Evolutionary conservation across 1,284 basidiomycete species (phyloP).

Genomic region (Gymnopus androsaceus): DNA sequence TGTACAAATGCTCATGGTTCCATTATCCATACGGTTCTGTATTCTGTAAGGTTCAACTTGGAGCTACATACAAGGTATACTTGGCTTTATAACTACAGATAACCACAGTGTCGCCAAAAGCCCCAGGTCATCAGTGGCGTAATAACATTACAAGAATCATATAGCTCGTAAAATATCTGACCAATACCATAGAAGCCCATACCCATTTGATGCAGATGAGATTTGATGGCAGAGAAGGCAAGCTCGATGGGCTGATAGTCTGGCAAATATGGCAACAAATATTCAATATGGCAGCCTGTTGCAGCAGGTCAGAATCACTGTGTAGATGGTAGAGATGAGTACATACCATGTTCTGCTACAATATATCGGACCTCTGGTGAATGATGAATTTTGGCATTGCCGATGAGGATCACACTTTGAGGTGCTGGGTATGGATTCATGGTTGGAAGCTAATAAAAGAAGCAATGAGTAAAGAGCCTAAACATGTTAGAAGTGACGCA

Average conservation of each 20-base stretch:
- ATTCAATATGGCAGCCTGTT: slow-evolving; percentile 18
- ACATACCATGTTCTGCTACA: slow-evolving; percentile 20
- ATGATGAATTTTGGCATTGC: slow-evolving; percentile 36
- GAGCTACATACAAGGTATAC: too few relatives aligned
- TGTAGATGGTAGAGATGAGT: too few relatives aligned
- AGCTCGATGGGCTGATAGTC: slow-evolving; percentile 33
- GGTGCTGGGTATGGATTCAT: slow-evolving; percentile 32
- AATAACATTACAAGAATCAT: neutral
- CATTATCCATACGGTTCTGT: too few relatives aligned
- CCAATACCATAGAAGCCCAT: neutral
- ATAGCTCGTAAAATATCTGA: neutral
- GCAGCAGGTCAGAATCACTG: slow-evolving; percentile 13
- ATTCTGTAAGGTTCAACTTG: too few relatives aligned
- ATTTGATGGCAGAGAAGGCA: slow-evolving; percentile 33
- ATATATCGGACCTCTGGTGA: slow-evolving; percentile 23
- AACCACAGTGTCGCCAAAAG: neutral
- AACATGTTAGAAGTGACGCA: neutral
- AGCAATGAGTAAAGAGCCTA: neutral
- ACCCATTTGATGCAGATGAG: slow-evolving; percentile 17
- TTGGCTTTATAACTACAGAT: neutral
- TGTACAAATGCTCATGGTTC: too few relatives aligned
- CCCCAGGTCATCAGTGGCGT: slow-evolving; percentile 1
- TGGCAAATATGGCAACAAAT: slow-evolving; percentile 31
- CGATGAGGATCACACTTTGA: slow-evolving; percentile 35
- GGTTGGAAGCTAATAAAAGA: slow-evolving; percentile 1